phyloP scores from a whole-genome alignment of 805 yeast genomes.

The Saccharomycodes ludwigii region DNA sequence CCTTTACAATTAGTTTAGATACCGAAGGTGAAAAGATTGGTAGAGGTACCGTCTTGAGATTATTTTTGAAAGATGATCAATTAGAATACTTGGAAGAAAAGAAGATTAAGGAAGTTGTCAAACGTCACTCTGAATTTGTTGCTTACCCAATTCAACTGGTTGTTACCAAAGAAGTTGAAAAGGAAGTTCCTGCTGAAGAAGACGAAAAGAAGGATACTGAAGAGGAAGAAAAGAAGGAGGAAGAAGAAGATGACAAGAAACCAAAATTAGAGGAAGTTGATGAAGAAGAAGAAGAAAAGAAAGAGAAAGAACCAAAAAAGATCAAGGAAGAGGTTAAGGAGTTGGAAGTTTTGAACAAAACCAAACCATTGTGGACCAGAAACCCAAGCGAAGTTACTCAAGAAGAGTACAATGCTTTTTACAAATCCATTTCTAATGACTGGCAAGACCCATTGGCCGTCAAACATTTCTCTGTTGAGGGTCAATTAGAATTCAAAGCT shows the following conservation, averaged over 20 bases:
- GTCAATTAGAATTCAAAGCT: conserved; percentile 98
- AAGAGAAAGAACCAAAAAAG: conserved; percentile 72
- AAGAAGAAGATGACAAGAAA: conserved; percentile 55
- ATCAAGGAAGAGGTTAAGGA: conserved; percentile 89
- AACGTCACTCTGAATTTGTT: conserved; percentile 98
- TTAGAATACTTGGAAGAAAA: conserved; percentile 98
- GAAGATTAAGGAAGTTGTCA: conserved; percentile 98
- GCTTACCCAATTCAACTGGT: conserved; percentile 98
- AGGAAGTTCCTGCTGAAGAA: conserved; percentile 85
- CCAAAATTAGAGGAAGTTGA: conserved; percentile 68
- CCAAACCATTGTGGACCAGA: conserved; percentile 99
- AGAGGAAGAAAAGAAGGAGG: conserved; percentile 35
- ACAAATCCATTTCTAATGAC: conserved; percentile 97
- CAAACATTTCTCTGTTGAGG: conserved; percentile 99
- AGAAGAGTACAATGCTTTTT: conserved; percentile 98
- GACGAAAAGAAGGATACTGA: conserved; percentile 37
- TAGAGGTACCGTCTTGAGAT: conserved; percentile 93
- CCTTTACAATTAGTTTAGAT: conserved; percentile 91
- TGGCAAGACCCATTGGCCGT: conserved; percentile 99
- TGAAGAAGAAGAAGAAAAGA: conserved; percentile 57
- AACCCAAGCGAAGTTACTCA: conserved; percentile 94
- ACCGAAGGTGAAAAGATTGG: conserved; percentile 73
- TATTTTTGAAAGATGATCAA: conserved; percentile 98
- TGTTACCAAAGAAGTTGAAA: conserved; percentile 97
- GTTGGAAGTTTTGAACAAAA: conserved; percentile 96